A percentile compares a stretch with the other conserved stretches of the same genome.
These are phyloP conservation scores for Solanum dulcamara DNA, from an alignment of 257 asterid genomes.

Conservation along the genomic window DNA sequence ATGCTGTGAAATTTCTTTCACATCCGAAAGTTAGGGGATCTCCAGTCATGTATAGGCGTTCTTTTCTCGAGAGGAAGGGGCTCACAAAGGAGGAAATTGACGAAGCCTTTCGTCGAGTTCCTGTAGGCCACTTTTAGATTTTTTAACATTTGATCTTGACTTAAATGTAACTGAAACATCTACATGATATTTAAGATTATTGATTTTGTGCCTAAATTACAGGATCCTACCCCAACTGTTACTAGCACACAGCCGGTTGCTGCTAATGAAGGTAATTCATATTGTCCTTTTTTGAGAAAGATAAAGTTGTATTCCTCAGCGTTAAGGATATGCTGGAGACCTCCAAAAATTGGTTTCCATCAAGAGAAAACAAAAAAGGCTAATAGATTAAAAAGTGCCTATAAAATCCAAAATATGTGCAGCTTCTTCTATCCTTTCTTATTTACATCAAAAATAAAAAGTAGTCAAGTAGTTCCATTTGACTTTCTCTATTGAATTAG, in stretches of 20 bases:
- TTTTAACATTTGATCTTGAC: background rate
- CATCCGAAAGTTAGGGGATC: slow-evolving; percentile 97
- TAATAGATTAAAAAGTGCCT: too few species aligned
- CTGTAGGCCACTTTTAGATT: slow-evolving; percentile 37
- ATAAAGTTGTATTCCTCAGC: too few species aligned
- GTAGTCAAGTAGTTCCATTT: too few species aligned
- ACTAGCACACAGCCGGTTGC: slow-evolving; percentile 36
- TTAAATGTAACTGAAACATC: background rate
- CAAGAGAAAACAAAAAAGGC: too few species aligned
- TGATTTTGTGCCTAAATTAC: slow-evolving; percentile 1
- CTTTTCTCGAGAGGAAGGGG: slow-evolving; percentile 98
- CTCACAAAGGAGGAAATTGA: slow-evolving; percentile 98
- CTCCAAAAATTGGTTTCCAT: too few species aligned
- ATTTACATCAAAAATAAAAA: too few species aligned
- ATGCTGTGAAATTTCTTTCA: slow-evolving; percentile 94
- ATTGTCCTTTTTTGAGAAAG: too few species aligned
- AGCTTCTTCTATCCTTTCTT: too few species aligned
- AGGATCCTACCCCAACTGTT: slow-evolving; percentile 72
- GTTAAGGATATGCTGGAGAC: too few species aligned
- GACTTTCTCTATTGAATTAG: too few species aligned
- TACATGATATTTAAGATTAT: background rate
- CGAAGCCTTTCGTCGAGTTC: slow-evolving; percentile 95
- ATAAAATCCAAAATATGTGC: too few species aligned
- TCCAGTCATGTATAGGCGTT: slow-evolving; percentile 82
- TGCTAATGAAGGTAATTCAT: slow-evolving; percentile 46